Conservation (phyloP, 345 rosid genomes). For the Populus euphratica region DNA sequence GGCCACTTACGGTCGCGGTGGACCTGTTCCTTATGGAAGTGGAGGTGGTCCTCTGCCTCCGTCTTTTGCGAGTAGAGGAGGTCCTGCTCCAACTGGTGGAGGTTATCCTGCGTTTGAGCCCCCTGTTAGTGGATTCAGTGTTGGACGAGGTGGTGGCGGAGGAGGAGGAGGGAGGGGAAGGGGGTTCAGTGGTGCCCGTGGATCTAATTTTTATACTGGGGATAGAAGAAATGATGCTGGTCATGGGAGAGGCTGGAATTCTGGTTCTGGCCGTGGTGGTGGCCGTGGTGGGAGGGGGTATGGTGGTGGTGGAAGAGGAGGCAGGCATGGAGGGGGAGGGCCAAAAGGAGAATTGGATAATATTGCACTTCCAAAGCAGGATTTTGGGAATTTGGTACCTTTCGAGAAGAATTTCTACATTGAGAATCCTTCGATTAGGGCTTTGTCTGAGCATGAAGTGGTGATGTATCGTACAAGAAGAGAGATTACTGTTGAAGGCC, state of each 20-base stretch:
- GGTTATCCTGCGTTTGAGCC: conserved; percentile 55
- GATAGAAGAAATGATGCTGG: conserved; percentile 16
- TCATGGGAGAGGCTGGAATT: conserved; percentile 25
- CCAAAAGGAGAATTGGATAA: conserved; percentile 56
- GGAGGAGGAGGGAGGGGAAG: conserved; percentile 26
- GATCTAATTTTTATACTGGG: conserved; percentile 1
- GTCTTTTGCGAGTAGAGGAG: conserved; percentile 32
- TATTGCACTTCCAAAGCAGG: conserved; percentile 64
- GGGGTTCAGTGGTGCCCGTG: conserved; percentile 22
- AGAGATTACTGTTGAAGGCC: conserved; percentile 78
- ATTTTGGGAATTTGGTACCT: conserved; percentile 71
- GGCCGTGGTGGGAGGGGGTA: conserved; percentile 29
- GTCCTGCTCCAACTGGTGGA: conserved; percentile 20
- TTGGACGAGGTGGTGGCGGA: conserved; percentile 41
- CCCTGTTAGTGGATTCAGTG: conserved; percentile 46
- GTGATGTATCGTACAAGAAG: conserved; percentile 49
- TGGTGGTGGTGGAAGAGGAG: conserved; percentile 41
- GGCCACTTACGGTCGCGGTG: conserved; percentile 34
- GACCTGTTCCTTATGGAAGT: conserved; percentile 28
- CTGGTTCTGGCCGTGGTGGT: conserved; percentile 13
- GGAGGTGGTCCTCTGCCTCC: conserved; percentile 45
- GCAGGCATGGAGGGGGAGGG: conserved; percentile 51
- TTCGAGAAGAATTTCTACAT: conserved; percentile 83
- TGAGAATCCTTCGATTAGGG: conserved; percentile 58
- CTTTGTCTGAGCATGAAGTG: conserved; percentile 71